Conservation (phyloP, 768 basidiomycete genomes). For the Paxillus rubicundulus region DNA sequence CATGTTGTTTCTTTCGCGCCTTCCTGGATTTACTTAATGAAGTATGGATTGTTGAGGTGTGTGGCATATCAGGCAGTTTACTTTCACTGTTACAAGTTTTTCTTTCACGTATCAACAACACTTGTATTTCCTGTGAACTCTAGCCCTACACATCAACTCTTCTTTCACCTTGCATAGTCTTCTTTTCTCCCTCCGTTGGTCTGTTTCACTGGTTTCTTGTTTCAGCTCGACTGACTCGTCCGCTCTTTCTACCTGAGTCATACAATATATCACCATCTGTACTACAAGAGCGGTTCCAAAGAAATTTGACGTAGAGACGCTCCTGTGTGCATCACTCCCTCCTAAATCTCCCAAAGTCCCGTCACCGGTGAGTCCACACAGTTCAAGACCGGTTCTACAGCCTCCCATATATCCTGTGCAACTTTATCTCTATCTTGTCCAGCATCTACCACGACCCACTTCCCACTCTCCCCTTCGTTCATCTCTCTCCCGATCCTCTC, state of each 20-base stretch:
- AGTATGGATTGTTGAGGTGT: constrained; percentile 19
- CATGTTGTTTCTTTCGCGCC: constrained; percentile 5
- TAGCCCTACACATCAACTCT: constrained; percentile 8
- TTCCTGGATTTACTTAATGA: constrained; percentile 16
- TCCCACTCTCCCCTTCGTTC: constrained; percentile 19
- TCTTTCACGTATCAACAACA: constrained; percentile 7
- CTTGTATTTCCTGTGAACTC: constrained; percentile 8
- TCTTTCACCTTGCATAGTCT: constrained; percentile 2
- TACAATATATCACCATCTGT: constrained; percentile 26
- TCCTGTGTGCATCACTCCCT: not conserved
- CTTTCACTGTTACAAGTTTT: constrained; percentile 10
- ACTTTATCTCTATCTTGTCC: constrained; percentile 50
- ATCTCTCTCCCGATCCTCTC: constrained; percentile 55
- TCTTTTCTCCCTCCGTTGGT: not conserved
- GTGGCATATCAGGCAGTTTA: constrained; percentile 17
- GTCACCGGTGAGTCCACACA: constrained; percentile 42
- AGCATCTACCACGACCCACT: constrained; percentile 64
- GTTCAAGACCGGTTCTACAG: constrained; percentile 40
- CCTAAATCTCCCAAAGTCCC: constrained; percentile 46
- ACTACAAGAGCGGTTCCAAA: constrained; percentile 15
- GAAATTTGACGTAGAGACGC: constrained; percentile 7
- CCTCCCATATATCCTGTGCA: constrained; percentile 52
- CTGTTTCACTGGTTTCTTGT: constrained; percentile 11
- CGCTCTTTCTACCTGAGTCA: constrained; percentile 17
- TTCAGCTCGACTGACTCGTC: constrained; percentile 1